Percentiles rank a stretch among this genome's conserved stretches.
These are phyloP conservation scores for Puccinia horiana DNA, from an alignment of 1,284 basidiomycete genomes.

Conservation along the genomic window DNA sequence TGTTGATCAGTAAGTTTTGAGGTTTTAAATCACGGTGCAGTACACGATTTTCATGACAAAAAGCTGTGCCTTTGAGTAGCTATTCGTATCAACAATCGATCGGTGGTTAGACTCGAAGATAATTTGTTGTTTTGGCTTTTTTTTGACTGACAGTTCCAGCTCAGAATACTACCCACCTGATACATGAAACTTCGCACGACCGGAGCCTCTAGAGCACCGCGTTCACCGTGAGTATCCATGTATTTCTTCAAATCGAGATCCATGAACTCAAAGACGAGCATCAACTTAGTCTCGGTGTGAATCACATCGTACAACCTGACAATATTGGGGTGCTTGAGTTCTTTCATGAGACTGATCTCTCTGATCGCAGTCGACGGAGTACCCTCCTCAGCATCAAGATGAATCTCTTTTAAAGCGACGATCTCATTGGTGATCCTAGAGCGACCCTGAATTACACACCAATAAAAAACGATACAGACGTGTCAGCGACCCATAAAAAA, in stretches of 20 bases:
- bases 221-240: slow-evolving; percentile 97
- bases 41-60: slow-evolving; percentile 98
- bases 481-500: neutral
- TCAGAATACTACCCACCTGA: slow-evolving; percentile 21
- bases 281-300: slow-evolving; percentile 83
- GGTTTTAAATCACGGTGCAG: slow-evolving; percentile 97
- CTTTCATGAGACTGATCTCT: slow-evolving; percentile 95
- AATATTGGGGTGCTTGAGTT: slow-evolving; percentile 91
- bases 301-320: slow-evolving; percentile 97
- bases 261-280: slow-evolving; percentile 98
- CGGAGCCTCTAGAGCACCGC: slow-evolving; percentile 85
- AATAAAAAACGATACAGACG: neutral
- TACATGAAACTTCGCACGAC: slow-evolving; percentile 93
- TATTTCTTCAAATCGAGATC: slow-evolving; percentile 99
- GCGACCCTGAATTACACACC: slow-evolving; percentile 53
- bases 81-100: slow-evolving; percentile 92
- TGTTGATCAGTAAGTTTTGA: slow-evolving; percentile 95
- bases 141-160: neutral
- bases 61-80: slow-evolving; percentile 93
- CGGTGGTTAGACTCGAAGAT: neutral
- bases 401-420: slow-evolving; percentile 88
- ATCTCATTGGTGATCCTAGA: slow-evolving; percentile 81
- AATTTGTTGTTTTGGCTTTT: neutral
- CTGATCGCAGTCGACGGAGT: slow-evolving; percentile 92
- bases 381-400: slow-evolving; percentile 91